Conservation (phyloP, 768 basidiomycete genomes). For the Auricularia cornea region DNA sequence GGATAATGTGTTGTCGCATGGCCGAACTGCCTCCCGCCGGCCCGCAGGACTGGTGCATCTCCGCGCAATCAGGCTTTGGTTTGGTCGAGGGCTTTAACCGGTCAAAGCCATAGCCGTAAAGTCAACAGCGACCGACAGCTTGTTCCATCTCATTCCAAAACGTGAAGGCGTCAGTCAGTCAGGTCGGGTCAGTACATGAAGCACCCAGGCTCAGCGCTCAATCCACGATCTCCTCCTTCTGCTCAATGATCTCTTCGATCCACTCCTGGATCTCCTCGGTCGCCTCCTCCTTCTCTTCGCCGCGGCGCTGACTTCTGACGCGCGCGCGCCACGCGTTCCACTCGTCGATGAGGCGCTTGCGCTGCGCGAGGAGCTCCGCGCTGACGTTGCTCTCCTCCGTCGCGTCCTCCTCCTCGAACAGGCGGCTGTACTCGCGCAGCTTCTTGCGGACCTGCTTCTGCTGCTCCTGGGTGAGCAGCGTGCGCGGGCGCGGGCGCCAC, state of each 20-base stretch:
- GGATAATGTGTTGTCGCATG: too few relatives aligned
- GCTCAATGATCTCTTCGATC: constrained; percentile 89
- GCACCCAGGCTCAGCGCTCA: constrained; percentile 11
- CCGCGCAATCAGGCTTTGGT: too few relatives aligned
- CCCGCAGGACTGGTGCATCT: too few relatives aligned
- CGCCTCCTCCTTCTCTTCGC: constrained; percentile 40
- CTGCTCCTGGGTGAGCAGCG: constrained; percentile 78
- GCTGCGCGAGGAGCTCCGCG: constrained; percentile 82
- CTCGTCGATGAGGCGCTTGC: constrained; percentile 90
- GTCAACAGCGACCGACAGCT: too few relatives aligned
- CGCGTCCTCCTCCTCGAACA: constrained; percentile 95
- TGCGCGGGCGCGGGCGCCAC: constrained; percentile 93
- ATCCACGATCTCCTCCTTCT: constrained; percentile 68
- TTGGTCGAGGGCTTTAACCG: too few relatives aligned
- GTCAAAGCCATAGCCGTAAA: too few relatives aligned
- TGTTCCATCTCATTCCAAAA: neutral
- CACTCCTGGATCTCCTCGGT: constrained; percentile 92
- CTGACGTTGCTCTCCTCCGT: constrained; percentile 91
- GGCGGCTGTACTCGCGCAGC: constrained; percentile 81
- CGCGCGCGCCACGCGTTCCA: constrained; percentile 95
- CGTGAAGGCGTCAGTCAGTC: neutral
- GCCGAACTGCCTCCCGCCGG: too few relatives aligned
- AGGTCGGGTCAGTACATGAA: neutral
- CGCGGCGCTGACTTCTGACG: constrained; percentile 34
- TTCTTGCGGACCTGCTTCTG: constrained; percentile 82